These are phyloP conservation scores for Fusarium sp. DNA, from an alignment of 2,329 filamentous ascomycete genomes.

Conservation along the genomic window DNA sequence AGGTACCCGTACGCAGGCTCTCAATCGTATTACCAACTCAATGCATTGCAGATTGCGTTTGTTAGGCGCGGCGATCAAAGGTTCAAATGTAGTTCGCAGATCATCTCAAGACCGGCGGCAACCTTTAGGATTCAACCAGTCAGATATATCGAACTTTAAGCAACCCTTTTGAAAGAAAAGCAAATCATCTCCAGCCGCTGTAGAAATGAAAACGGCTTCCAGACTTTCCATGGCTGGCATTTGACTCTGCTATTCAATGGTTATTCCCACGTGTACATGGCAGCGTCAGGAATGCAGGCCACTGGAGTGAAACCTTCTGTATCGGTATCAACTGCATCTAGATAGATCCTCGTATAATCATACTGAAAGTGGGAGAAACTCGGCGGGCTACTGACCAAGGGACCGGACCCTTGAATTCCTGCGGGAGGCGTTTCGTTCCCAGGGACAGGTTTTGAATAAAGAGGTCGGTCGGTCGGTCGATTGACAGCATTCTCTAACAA, in stretches of 20 bases:
- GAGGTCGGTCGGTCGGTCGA: slow-evolving; percentile 20
- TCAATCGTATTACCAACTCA: neutral
- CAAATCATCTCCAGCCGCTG: neutral
- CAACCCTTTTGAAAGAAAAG: slow-evolving; percentile 1
- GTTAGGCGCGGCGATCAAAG: slow-evolving; percentile 17
- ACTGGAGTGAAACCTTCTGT: slow-evolving; percentile 28
- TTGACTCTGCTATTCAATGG: slow-evolving; percentile 33
- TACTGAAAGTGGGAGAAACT: too few relatives aligned
- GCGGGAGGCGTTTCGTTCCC: slow-evolving; percentile 33
- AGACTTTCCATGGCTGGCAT: slow-evolving; percentile 39
- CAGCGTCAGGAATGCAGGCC: slow-evolving; percentile 32
- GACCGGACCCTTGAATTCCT: slow-evolving; percentile 37
- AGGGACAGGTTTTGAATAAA: slow-evolving; percentile 13
- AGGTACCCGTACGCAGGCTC: slow-evolving; percentile 19
- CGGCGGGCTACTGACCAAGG: slow-evolving; percentile 4
- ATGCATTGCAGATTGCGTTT: slow-evolving; percentile 36
- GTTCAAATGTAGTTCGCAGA: slow-evolving; percentile 33
- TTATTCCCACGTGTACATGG: slow-evolving; percentile 31
- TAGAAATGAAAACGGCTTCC: slow-evolving; percentile 26
- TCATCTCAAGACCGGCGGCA: slow-evolving; percentile 10
- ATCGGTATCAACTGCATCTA: neutral
- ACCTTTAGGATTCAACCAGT: neutral
- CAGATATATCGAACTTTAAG: neutral
- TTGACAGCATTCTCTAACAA: slow-evolving; percentile 33
- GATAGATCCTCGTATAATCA: too few relatives aligned